Evolutionary conservation across 192 early-diverging fungal species (phyloP), one percentile per base, ranked within the genome.

Genomic region (Mortierella antarctica): DNA sequence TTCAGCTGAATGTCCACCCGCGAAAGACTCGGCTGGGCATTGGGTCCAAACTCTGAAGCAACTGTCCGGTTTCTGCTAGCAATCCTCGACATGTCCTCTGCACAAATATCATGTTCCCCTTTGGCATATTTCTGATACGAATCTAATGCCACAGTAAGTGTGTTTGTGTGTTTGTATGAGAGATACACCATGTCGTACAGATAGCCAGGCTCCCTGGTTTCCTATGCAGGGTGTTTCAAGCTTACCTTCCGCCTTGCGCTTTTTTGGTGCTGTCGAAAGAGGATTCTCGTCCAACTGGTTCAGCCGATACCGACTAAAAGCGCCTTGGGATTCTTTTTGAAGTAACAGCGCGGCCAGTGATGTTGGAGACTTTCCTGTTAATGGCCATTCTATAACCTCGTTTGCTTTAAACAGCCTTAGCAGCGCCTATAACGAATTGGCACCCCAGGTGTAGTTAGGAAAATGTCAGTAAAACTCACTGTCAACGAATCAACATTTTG

Each of bases 211-310:
- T 40, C 21, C 21, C 14, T n/a, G 18, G 41, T 59, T 14, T 11
- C 42, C 6, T 49, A 12, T 12, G 21, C 55, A 18, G 8, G 17
- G 6, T 31, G 31, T 31, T 31, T 31, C 31, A 15, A 64, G 2
- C 53, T 18, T 74, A 83, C 74, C 82, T 71, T 68, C 65, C 44
- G 17, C 40, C 63, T 71, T 84, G 23, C 59, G 57, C 21, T 66
- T 74, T 40, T 74, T 84, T 18, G 48, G 48, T 2, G 46, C 12
- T 11, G 23, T 31, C 6, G 62, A 52, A 23, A 86, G 65, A 11
- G 85, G 85, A 49, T 84, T 86, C 42, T 73, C 82, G 66, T 86
- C 85, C 0, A 84, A 65, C 42, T 86, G 79, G 50, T 84, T 73
- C 44, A 86, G 54, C 49, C 85, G 62, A 48, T 86, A 86, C 12